These are phyloP conservation scores for Coffea humblotiana DNA, from an alignment of 305 asterid species.

Conservation along the genomic window DNA sequence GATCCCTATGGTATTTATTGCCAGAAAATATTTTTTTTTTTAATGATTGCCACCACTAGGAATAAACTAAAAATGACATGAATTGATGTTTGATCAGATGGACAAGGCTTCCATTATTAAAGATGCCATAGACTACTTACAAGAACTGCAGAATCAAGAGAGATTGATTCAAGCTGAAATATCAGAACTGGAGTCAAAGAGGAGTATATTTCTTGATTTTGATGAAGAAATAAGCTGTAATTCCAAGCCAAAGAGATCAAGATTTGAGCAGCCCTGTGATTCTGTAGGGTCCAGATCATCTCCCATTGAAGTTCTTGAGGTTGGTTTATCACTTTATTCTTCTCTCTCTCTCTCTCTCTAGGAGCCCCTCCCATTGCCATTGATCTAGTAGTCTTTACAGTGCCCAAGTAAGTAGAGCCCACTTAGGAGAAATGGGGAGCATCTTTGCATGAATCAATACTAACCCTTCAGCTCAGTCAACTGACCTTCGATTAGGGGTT, in stretches of 20 bases:
- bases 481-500: too few species aligned
- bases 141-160: slow-evolving; percentile 59
- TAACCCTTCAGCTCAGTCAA: too few species aligned
- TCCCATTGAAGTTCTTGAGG: slow-evolving; percentile 77
- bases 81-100: slow-evolving; percentile 41
- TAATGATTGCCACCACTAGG: slow-evolving; percentile 1
- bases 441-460: too few species aligned
- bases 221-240: slow-evolving; percentile 38
- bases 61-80: neutral
- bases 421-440: too few species aligned
- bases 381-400: too few species aligned
- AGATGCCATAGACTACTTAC: slow-evolving; percentile 78
- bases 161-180: slow-evolving; percentile 51
- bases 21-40: neutral
- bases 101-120: slow-evolving; percentile 85
- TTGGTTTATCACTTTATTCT: slow-evolving; percentile 10
- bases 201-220: slow-evolving; percentile 26
- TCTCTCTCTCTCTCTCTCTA: too few species aligned
- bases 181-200: slow-evolving; percentile 48
- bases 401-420: too few species aligned
- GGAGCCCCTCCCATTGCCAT: too few species aligned
- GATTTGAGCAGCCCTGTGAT: slow-evolving; percentile 34
- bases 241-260: slow-evolving; percentile 51
- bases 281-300: slow-evolving; percentile 31
- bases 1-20: neutral